These are phyloP conservation scores for Colletotrichum kahawae DNA, from an alignment of 2,329 filamentous ascomycete genomes.

Conservation along the genomic window DNA sequence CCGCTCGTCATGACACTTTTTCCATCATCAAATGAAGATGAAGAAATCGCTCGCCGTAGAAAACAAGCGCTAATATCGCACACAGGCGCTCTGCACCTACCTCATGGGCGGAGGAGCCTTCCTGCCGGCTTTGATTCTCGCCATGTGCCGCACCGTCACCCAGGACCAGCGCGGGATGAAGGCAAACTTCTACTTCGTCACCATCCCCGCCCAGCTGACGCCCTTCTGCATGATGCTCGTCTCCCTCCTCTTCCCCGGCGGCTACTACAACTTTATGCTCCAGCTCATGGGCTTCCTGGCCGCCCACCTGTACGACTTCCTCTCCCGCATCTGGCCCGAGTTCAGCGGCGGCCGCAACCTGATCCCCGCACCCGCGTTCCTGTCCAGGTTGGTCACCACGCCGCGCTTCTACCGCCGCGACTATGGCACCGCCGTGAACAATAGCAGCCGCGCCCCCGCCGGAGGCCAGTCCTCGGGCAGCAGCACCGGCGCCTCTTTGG, in stretches of 20 bases:
- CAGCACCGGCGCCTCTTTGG: constrained; percentile 44
- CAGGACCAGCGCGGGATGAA: constrained; percentile 84
- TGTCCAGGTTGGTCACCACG: constrained; percentile 70
- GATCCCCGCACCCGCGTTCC: constrained; percentile 73
- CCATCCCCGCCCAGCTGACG: constrained; percentile 80
- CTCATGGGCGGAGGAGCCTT: constrained; percentile 59
- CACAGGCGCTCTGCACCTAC: constrained; percentile 56
- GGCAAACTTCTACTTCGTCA: constrained; percentile 81
- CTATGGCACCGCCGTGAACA: constrained; percentile 65
- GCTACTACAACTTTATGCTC: constrained; percentile 59
- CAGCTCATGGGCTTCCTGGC: constrained; percentile 82
- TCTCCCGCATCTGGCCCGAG: constrained; percentile 85
- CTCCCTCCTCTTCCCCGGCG: constrained; percentile 69
- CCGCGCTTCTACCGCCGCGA: constrained; percentile 52
- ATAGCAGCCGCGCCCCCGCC: constrained; percentile 33
- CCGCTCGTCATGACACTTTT: background rate
- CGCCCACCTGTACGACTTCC: constrained; percentile 89
- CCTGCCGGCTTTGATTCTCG: constrained; percentile 72
- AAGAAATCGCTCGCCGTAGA: background rate
- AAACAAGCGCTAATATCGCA: constrained; percentile 27
- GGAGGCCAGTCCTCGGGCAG: constrained; percentile 38
- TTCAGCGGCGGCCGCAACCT: constrained; percentile 84
- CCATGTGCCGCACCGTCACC: constrained; percentile 81
- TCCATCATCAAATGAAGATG: constrained; percentile 17
- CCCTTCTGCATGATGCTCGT: constrained; percentile 81